Percentiles rank a stretch among this genome's conserved stretches.
Conservation (phyloP, 2,329 filamentous ascomycete species). For the Colletotrichum sp. region DNA sequence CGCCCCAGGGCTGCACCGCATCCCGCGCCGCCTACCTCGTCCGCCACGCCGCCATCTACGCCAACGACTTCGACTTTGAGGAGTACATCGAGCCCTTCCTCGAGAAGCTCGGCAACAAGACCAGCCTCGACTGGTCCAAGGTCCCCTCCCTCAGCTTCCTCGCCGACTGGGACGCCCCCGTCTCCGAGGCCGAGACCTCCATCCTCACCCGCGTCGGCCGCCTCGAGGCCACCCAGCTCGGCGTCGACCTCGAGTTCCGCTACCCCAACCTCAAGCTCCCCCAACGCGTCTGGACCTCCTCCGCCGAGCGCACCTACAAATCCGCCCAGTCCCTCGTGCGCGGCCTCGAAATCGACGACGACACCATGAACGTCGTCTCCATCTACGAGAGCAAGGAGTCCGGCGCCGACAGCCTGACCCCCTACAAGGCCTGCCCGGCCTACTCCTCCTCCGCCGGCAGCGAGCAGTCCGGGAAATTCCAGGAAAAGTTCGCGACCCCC, state of each 20-base stretch:
- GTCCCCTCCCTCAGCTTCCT: constrained; percentile 63
- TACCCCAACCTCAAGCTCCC: constrained; percentile 61
- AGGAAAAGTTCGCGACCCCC: constrained; percentile 62
- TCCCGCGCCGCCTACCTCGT: constrained; percentile 59
- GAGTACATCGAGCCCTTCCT: constrained; percentile 62
- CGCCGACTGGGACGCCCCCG: constrained; percentile 59
- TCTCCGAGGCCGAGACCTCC: constrained; percentile 61
- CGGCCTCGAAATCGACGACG: constrained; percentile 58
- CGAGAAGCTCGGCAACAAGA: constrained; percentile 63
- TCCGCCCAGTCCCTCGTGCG: constrained; percentile 63
- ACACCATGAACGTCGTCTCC: constrained; percentile 58
- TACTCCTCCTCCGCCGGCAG: constrained; percentile 64
- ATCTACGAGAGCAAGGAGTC: constrained; percentile 61
- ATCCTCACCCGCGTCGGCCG: constrained; percentile 66
- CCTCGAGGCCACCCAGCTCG: constrained; percentile 64
- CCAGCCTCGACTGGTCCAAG: constrained; percentile 58
- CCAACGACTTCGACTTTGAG: constrained; percentile 64
- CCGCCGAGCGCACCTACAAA: constrained; percentile 64
- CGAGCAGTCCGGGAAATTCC: constrained; percentile 55
- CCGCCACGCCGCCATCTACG: constrained; percentile 66
- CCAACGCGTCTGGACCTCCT: constrained; percentile 64
- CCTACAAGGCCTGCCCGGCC: constrained; percentile 68
- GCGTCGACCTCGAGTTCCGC: constrained; percentile 61
- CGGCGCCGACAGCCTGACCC: constrained; percentile 66
- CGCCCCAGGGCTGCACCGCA: constrained; percentile 56